Evolutionary conservation across 176 grass and related monocot species (phyloP).

Genomic region (Lolium rigidum): DNA sequence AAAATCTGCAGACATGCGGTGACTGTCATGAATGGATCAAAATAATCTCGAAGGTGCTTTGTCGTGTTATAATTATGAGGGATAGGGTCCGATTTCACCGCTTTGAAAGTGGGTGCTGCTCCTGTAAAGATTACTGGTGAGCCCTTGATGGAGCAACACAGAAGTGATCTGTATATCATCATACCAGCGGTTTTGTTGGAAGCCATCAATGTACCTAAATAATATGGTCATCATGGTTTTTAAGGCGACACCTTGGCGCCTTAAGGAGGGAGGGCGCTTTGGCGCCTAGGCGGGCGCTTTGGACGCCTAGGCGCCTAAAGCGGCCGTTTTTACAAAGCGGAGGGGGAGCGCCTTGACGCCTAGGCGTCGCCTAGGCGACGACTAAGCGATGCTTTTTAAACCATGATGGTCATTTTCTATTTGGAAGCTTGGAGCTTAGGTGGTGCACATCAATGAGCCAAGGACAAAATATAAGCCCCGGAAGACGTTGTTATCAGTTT

Average conservation of each 20-base stretch:
- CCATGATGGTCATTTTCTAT: background rate
- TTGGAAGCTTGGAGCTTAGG: background rate
- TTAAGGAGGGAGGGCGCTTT: too few relatives aligned
- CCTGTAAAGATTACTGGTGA: conserved; percentile 84
- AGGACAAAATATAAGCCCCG: conserved; percentile 19
- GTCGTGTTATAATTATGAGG: conserved; percentile 65
- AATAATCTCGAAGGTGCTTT: conserved; percentile 64
- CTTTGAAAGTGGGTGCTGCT: conserved; percentile 71
- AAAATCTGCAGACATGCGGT: conserved; percentile 70
- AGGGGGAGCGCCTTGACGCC: too few relatives aligned
- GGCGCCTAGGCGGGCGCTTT: too few relatives aligned
- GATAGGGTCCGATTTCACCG: conserved; percentile 73
- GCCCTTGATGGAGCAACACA: conserved; percentile 23
- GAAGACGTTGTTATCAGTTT: conserved; percentile 30
- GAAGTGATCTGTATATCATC: conserved; percentile 34
- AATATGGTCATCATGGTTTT: background rate
- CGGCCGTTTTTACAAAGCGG: too few relatives aligned
- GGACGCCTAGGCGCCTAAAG: too few relatives aligned
- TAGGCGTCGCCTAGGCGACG: too few relatives aligned
- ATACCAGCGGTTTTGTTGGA: background rate
- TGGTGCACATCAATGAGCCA: conserved; percentile 21
- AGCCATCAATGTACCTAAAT: background rate
- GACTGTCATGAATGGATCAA: conserved; percentile 86
- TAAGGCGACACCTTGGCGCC: too few relatives aligned
- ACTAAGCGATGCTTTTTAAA: too few relatives aligned